These are phyloP conservation scores for Verticillium nonalfalfae DNA, from an alignment of 2,329 filamentous ascomycete genomes.

Conservation along the genomic window DNA sequence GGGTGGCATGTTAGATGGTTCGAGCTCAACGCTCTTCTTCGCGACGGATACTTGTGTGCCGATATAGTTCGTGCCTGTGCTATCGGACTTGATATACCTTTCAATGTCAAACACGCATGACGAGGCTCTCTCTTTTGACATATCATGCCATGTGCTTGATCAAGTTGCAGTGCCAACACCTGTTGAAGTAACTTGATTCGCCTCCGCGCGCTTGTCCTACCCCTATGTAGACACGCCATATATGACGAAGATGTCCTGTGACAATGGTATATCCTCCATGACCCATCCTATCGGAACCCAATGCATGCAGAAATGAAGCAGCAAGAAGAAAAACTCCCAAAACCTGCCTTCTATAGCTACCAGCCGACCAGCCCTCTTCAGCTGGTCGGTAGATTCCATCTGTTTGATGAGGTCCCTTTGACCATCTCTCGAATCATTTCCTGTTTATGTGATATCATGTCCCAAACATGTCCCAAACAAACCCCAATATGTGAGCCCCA, in stretches of 20 bases:
- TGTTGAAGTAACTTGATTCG: too few relatives aligned
- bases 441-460: background rate
- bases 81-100: background rate
- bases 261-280: background rate
- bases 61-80: background rate
- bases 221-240: background rate
- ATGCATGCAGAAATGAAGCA: background rate
- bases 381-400: background rate
- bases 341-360: background rate
- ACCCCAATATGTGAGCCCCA: background rate
- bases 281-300: background rate
- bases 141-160: too few relatives aligned
- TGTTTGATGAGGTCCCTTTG: background rate
- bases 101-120: slow-evolving; percentile 1
- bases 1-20: slow-evolving; percentile 8
- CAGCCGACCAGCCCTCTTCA: background rate
- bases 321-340: background rate
- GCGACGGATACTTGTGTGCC: slow-evolving; percentile 1
- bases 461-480: background rate
- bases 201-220: background rate
- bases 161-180: too few relatives aligned
- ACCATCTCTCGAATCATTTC: background rate
- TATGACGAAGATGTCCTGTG: background rate
- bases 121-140: too few relatives aligned
- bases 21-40: slow-evolving; percentile 13